Base-by-base conservation (phyloP, 805 yeast species). In the Priceomyces carsonii region DNA sequence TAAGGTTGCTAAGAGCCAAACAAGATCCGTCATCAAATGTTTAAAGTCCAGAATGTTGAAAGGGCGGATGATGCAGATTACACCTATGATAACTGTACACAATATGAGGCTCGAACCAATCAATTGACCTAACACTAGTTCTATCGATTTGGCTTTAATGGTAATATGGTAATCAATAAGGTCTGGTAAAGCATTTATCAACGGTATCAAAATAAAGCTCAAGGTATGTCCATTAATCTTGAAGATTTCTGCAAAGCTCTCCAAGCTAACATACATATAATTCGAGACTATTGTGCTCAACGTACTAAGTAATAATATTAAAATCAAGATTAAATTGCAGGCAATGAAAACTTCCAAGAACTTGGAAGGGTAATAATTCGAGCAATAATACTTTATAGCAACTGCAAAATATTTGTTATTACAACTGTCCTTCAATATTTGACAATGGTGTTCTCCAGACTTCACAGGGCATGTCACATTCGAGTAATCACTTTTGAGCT, bases 121-220 rank as follows among this genome's bases (percentile, higher is more conserved):
- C 5, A 63, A 40, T 39, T 66, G 71, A 3, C 71, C 71, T 19
- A 66, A 37, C 3, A 63, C 62, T 14, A 66, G 41, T 23, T 63
- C 68, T 1, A 56, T 40, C 2, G 66, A 53, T 13, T 54, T 46
- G 6, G 56, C 41, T 12, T 44, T 39, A 13, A 66, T 43, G 5
- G 63, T 51, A 18, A 57, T 46, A 32, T 61, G 54, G 44, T 63
- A 63, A 35, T 60, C 64, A 13, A 65, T 41, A 15, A 66, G 46
- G 42, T 66, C 73, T 8, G 69, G 69, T 8, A 58, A 44, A 3
- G 67, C 57, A 40, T 66, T 66, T 16, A 63, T 47, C 8, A 63
- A 42, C 1, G 73, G 73, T 4, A 66, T 52, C 7, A 66, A 28
- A 3, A 63, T 47, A 33, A 55, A 63, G 32, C 65, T 55, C 25